A percentile compares a stretch with the other conserved stretches of the same genome.
phyloP scores from a whole-genome alignment of 2,329 filamentous ascomycete species.

The Dactylellina leptospora region DNA sequence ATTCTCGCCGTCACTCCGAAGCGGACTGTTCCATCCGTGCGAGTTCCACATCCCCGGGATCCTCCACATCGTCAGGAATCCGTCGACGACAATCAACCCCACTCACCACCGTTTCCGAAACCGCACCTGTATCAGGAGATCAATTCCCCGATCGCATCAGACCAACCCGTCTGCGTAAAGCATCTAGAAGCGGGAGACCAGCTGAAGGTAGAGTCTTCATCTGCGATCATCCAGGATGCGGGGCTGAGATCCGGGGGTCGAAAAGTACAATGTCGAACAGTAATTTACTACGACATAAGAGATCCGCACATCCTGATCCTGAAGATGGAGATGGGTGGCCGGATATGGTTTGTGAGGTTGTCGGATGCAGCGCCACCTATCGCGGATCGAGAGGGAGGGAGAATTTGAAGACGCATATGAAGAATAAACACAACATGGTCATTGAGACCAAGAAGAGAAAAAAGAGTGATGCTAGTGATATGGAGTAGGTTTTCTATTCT shows the following conservation, averaged over 20 bases:
- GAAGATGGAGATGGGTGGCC: slow-evolving; percentile 7
- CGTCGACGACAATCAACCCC: slow-evolving; percentile 6
- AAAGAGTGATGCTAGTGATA: slow-evolving; percentile 6
- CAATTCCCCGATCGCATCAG: not conserved
- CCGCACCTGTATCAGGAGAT: not conserved
- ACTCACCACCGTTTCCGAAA: slow-evolving; percentile 24
- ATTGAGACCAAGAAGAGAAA: slow-evolving; percentile 4
- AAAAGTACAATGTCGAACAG: slow-evolving; percentile 50
- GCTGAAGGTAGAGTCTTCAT: slow-evolving; percentile 39
- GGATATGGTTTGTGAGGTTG: slow-evolving; percentile 19
- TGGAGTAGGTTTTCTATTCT: slow-evolving; percentile 6
- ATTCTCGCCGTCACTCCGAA: not conserved
- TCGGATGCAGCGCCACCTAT: slow-evolving; percentile 29
- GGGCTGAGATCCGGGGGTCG: slow-evolving; percentile 43
- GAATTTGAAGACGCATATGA: slow-evolving; percentile 47
- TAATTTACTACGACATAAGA: slow-evolving; percentile 43
- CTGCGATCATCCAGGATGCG: slow-evolving; percentile 44
- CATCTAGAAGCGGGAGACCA: slow-evolving; percentile 21
- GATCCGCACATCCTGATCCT: slow-evolving; percentile 29
- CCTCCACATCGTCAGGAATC: not conserved
- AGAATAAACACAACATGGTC: slow-evolving; percentile 32
- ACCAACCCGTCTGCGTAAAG: slow-evolving; percentile 19
- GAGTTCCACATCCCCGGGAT: slow-evolving; percentile 1
- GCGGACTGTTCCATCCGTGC: not conserved
- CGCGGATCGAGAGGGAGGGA: slow-evolving; percentile 36